Evolutionary conservation across 2,329 filamentous ascomycete genomes (phyloP).

Genomic region (Colletotrichum magnum): DNA sequence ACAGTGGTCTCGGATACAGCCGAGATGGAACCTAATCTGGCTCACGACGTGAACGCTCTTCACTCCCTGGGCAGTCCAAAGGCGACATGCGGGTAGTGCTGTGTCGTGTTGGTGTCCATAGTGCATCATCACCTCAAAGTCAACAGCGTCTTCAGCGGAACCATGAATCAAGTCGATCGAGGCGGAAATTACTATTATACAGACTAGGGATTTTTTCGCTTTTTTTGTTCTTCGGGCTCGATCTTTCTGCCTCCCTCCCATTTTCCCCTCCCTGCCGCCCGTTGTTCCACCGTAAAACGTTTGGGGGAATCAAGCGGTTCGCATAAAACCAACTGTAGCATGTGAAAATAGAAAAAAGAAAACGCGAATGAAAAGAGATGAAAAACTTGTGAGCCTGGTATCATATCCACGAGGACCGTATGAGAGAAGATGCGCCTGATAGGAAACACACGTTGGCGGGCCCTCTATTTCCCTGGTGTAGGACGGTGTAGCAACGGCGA

Average conservation of each 20-base stretch:
- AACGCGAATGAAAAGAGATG: not conserved
- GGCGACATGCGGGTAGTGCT: too few species aligned
- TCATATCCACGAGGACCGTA: constrained; percentile 30
- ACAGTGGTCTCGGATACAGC: too few species aligned
- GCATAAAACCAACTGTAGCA: too few species aligned
- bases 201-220: constrained; percentile 20
- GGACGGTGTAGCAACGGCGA: constrained; percentile 1
- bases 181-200: constrained; percentile 37
- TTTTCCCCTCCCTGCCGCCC: not conserved
- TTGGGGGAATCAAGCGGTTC: too few species aligned
- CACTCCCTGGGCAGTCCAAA: too few species aligned
- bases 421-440: constrained; percentile 16
- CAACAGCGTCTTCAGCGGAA: not conserved
- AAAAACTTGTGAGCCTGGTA: constrained; percentile 44
- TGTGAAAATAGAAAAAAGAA: too few species aligned
- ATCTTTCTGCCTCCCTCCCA: not conserved
- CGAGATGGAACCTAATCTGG: too few species aligned
- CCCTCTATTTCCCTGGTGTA: not conserved
- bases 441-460: not conserved
- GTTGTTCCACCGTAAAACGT: too few species aligned
- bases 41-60: too few species aligned
- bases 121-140: too few species aligned
- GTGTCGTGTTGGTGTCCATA: too few species aligned
- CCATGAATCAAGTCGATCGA: constrained; percentile 10
- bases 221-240: constrained; percentile 8